Conservation (phyloP, 1,284 basidiomycete species). For the Leccinum brunneo-olivaceum region DNA sequence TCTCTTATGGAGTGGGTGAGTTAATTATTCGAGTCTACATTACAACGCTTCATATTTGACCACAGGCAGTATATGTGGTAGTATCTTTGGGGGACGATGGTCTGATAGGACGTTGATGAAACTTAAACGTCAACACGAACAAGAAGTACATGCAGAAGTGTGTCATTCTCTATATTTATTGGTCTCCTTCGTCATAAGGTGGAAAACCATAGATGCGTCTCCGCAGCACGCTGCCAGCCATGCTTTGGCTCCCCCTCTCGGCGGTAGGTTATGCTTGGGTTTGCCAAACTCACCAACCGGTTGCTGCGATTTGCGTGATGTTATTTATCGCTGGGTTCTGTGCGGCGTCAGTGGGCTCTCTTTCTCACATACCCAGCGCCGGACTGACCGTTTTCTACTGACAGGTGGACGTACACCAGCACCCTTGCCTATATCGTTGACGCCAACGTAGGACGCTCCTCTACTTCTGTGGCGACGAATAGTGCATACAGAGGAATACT, state of each 20-base stretch:
- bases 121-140: slow-evolving; percentile 55
- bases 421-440: slow-evolving; percentile 75
- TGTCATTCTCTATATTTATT: slow-evolving; percentile 6
- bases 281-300: slow-evolving; percentile 54
- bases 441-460: slow-evolving; percentile 68
- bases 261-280: slow-evolving; percentile 76
- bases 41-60: background rate
- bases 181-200: background rate
- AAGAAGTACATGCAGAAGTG: slow-evolving; percentile 61
- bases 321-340: slow-evolving; percentile 64
- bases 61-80: slow-evolving; percentile 61
- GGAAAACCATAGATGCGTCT: slow-evolving; percentile 58
- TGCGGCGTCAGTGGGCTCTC: slow-evolving; percentile 31
- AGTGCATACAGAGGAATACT: slow-evolving; percentile 62
- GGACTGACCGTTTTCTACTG: slow-evolving; percentile 1
- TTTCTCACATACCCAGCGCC: background rate
- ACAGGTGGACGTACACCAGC: slow-evolving; percentile 62
- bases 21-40: background rate
- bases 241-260: slow-evolving; percentile 50
- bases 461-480: slow-evolving; percentile 67
- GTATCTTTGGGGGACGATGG: slow-evolving; percentile 72
- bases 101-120: slow-evolving; percentile 60
- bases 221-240: slow-evolving; percentile 51
- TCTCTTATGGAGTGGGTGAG: slow-evolving; percentile 65
- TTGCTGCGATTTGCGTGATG: slow-evolving; percentile 58